A percentile compares a stretch with the other conserved stretches of the same genome.
Evolutionary conservation across 2,329 filamentous ascomycete genomes (phyloP).

Genomic region (Macroventuria anomochaeta): DNA sequence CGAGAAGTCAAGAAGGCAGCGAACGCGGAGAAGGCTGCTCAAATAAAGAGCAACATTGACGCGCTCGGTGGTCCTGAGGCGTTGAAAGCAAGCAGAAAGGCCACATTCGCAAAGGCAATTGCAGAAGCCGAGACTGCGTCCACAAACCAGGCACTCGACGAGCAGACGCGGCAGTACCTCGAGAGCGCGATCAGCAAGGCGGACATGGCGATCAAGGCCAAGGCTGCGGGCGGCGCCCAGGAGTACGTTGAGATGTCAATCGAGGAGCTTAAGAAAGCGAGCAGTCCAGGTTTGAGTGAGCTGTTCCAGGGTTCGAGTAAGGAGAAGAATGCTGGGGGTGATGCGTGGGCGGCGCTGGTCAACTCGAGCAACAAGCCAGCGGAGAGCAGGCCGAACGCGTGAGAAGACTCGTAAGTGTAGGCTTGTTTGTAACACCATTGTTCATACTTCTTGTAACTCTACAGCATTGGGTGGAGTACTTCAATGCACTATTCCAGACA

Average conservation of each 20-base stretch:
- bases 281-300: constrained; percentile 7
- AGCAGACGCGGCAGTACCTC: constrained; percentile 22
- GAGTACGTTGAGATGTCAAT: constrained; percentile 27
- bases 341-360: constrained; percentile 29
- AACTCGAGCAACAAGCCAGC: constrained; percentile 17
- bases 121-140: constrained; percentile 30
- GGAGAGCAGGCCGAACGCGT: constrained; percentile 14
- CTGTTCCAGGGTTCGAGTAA: not conserved
- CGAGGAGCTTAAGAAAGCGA: constrained; percentile 16
- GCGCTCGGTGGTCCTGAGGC: constrained; percentile 22
- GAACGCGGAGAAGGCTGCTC: constrained; percentile 15
- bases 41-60: constrained; percentile 8
- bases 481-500: no score
- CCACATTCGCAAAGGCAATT: constrained; percentile 19
- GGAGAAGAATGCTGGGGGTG: constrained; percentile 11
- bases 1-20: constrained; percentile 2
- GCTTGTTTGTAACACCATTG: constrained; percentile 13
- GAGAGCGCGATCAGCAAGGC: constrained; percentile 31
- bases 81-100: constrained; percentile 17
- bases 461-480: constrained; percentile 5
- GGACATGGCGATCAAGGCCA: constrained; percentile 27
- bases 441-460: constrained; percentile 15
- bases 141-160: constrained; percentile 20
- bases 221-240: constrained; percentile 17
- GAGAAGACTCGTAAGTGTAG: not conserved